Percentiles rank a stretch among this genome's conserved stretches.
phyloP scores from a whole-genome alignment of 2,329 filamentous ascomycete genomes.

The Ceratocystis papillata region DNA sequence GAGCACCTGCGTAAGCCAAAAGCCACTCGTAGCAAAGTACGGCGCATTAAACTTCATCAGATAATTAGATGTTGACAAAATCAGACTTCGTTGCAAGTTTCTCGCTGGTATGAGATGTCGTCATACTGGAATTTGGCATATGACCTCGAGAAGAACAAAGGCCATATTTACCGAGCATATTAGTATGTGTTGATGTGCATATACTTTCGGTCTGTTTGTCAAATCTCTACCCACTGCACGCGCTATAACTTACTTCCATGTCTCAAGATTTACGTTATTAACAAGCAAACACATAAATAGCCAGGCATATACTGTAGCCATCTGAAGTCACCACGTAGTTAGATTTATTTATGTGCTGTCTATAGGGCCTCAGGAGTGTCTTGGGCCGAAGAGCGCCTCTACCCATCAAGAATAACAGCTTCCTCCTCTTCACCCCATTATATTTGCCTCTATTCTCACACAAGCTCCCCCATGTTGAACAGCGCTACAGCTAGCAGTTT shows the following conservation, averaged over 20 bases:
- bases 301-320: not conserved
- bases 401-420: not conserved
- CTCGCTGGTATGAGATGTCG: not conserved
- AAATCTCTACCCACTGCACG: not conserved
- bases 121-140: not conserved
- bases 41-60: not conserved
- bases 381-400: not conserved
- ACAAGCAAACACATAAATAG: not conserved
- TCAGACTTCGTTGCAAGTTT: not conserved
- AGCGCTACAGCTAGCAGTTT: slow-evolving; percentile 32
- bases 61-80: not conserved
- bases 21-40: not conserved
- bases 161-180: not conserved
- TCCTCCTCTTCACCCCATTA: not conserved
- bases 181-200: not conserved
- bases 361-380: not conserved
- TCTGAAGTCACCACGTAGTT: not conserved
- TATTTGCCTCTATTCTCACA: not conserved
- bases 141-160: not conserved
- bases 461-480: slow-evolving; percentile 27
- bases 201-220: not conserved
- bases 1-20: not conserved
- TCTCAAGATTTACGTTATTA: not conserved
- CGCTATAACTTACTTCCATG: not conserved
- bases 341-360: not conserved